Percentiles rank a stretch among this genome's conserved stretches.
These are phyloP conservation scores for Ogataea dorogensis DNA, from an alignment of 805 yeast species.

Conservation along the genomic window DNA sequence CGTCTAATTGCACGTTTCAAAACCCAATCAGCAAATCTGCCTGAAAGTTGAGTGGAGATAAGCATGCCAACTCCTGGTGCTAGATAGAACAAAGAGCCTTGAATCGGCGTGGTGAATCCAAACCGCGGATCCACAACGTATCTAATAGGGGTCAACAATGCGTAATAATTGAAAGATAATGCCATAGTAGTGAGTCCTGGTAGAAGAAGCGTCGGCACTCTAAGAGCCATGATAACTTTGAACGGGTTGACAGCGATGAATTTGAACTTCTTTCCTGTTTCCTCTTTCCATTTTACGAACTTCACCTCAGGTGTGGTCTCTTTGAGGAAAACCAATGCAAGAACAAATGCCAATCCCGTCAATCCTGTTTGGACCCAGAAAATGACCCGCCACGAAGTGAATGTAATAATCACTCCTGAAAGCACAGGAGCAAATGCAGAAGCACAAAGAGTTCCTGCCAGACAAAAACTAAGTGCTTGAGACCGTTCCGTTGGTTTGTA, in stretches of 20 bases:
- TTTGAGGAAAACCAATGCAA: conserved; percentile 40
- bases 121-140: conserved; percentile 55
- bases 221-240: conserved; percentile 39
- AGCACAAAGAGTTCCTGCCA: conserved; percentile 50
- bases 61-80: conserved; percentile 55
- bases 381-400: conserved; percentile 49
- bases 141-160: conserved; percentile 50
- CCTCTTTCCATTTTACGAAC: conserved; percentile 26
- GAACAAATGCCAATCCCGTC: conserved; percentile 35
- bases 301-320: conserved; percentile 41
- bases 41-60: conserved; percentile 48
- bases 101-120: conserved; percentile 43
- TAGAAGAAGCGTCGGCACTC: conserved; percentile 40
- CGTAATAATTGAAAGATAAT: conserved; percentile 46
- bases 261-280: conserved; percentile 36
- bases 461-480: conserved; percentile 43
- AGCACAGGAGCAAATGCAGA: conserved; percentile 49
- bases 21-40: conserved; percentile 45
- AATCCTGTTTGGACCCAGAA: conserved; percentile 47
- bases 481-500: conserved; percentile 49
- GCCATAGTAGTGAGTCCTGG: conserved; percentile 40
- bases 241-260: conserved; percentile 44
- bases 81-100: conserved; percentile 50
- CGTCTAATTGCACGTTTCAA: conserved; percentile 41
- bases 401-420: conserved; percentile 51